Conservation (phyloP, 345 rosid genomes). For the Hibiscus trionum region DNA sequence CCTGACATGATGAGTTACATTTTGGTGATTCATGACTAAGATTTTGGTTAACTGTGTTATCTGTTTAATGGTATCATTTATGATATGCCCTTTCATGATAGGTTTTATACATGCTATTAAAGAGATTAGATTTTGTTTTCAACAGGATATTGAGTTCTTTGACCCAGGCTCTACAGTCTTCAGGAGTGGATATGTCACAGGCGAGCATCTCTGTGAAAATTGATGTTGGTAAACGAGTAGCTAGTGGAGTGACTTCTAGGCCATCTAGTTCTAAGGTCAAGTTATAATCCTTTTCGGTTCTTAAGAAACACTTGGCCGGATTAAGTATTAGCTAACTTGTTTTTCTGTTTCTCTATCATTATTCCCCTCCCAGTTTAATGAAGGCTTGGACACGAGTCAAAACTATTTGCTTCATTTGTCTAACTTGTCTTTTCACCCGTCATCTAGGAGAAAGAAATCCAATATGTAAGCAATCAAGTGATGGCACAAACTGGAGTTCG, state of each 20-base stretch:
- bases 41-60: too few species aligned
- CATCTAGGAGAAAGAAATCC: slow-evolving; percentile 31
- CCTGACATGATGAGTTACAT: background rate
- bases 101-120: background rate
- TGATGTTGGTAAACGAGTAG: slow-evolving; percentile 43
- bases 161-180: slow-evolving; percentile 52
- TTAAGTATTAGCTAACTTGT: slow-evolving; percentile 2
- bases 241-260: slow-evolving; percentile 14
- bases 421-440: background rate
- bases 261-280: slow-evolving; percentile 46
- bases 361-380: background rate
- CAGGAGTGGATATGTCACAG: slow-evolving; percentile 63
- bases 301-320: background rate
- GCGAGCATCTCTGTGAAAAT: slow-evolving; percentile 57
- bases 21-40: background rate
- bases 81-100: background rate
- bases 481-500: slow-evolving; percentile 29
- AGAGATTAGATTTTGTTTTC: slow-evolving; percentile 9
- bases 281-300: background rate
- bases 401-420: background rate
- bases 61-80: background rate
- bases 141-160: slow-evolving; percentile 49
- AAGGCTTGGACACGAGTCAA: background rate
- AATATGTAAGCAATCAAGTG: slow-evolving; percentile 23
- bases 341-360: background rate